A percentile compares a stretch with the other conserved stretches of the same genome.
phyloP scores from a whole-genome alignment of 495 filamentous ascomycete genomes.

The Neurospora sp. region DNA sequence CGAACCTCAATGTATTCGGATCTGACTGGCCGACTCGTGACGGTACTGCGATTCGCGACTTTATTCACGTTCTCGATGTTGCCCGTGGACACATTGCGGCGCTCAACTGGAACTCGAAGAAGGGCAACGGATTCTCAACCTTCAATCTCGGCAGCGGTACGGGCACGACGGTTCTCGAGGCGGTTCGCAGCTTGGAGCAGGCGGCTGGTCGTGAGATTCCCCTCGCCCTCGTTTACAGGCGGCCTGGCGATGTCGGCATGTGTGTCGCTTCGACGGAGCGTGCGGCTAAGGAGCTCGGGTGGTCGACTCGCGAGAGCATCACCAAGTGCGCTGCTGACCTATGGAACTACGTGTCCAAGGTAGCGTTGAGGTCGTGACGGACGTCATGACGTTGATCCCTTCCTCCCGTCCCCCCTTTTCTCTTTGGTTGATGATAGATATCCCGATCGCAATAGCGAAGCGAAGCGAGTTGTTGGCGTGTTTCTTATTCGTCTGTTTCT shows the following conservation, averaged over 20 bases:
- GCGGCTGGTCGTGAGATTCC: constrained; percentile 13
- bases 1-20: constrained; percentile 49
- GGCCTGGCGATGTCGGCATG: constrained; percentile 20
- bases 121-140: constrained; percentile 35
- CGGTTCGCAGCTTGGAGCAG: constrained; percentile 30
- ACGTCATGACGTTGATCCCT: not conserved
- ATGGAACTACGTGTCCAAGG: constrained; percentile 19
- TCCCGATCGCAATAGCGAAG: not conserved
- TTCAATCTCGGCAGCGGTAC: constrained; percentile 46
- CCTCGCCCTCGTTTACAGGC: constrained; percentile 7
- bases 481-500: not conserved
- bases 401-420: not conserved
- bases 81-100: constrained; percentile 57
- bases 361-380: not conserved
- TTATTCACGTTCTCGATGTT: constrained; percentile 55
- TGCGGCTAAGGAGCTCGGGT: constrained; percentile 19
- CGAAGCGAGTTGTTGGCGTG: not conserved
- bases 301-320: constrained; percentile 16
- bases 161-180: constrained; percentile 43
- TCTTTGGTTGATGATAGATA: not conserved
- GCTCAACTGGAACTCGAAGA: constrained; percentile 17
- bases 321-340: constrained; percentile 16
- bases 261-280: constrained; percentile 19
- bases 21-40: constrained; percentile 56
- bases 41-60: constrained; percentile 68